These are phyloP conservation scores for Taiozyma onychis DNA, from an alignment of 1,139 yeast genomes.

Conservation along the genomic window DNA sequence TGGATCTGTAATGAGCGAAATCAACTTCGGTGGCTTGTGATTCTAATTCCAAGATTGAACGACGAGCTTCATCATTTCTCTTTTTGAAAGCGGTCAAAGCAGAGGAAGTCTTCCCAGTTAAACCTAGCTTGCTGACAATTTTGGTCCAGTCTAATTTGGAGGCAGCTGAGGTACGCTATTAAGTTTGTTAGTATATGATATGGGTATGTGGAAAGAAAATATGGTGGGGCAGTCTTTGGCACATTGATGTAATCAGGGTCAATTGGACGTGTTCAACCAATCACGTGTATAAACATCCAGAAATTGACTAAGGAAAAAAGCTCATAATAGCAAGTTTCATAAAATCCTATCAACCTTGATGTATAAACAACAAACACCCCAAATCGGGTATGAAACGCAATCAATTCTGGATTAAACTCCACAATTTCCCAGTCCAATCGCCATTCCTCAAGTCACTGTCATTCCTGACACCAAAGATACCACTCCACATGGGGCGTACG, in stretches of 20 bases:
- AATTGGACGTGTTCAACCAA: background rate
- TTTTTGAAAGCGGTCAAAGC: slow-evolving; percentile 90
- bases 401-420: background rate
- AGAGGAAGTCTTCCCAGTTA: slow-evolving; percentile 88
- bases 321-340: too few relatives aligned
- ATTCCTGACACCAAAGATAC: background rate
- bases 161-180: slow-evolving; percentile 50
- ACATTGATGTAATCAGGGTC: background rate
- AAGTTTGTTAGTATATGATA: background rate
- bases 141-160: slow-evolving; percentile 94
- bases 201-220: background rate
- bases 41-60: slow-evolving; percentile 63
- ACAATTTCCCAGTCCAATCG: background rate
- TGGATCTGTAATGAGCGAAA: slow-evolving; percentile 71
- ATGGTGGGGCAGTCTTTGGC: too few relatives aligned
- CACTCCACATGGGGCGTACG: background rate
- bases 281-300: too few relatives aligned
- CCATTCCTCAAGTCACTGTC: background rate
- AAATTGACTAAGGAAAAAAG: too few relatives aligned
- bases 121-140: slow-evolving; percentile 81
- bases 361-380: background rate
- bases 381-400: background rate
- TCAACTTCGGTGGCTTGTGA: slow-evolving; percentile 75
- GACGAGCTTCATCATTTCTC: slow-evolving; percentile 97
- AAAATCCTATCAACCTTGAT: too few relatives aligned